These are phyloP conservation scores for Iberis pinnata DNA, from an alignment of 345 rosid species.

Conservation along the genomic window DNA sequence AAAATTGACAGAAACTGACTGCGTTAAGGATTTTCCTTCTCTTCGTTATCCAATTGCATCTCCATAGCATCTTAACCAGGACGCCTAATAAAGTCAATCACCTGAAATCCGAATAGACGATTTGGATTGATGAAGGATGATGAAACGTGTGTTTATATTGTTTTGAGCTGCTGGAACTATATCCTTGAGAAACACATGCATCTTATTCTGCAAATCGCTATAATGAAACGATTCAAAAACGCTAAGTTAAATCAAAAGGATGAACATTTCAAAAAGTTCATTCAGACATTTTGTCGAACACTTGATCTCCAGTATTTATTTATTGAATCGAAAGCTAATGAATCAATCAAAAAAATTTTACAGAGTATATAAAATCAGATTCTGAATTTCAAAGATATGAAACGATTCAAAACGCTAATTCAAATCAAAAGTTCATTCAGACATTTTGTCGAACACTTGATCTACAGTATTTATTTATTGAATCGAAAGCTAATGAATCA, in stretches of 20 bases:
- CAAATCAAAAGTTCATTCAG: background rate
- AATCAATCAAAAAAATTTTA: too few species aligned
- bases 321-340: too few species aligned
- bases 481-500: background rate
- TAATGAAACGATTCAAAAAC: background rate
- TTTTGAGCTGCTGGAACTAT: conserved; percentile 59
- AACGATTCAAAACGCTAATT: background rate
- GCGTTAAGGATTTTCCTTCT: conserved; percentile 24
- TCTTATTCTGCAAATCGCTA: conserved; percentile 10
- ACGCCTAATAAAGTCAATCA: too few species aligned
- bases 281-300: too few species aligned
- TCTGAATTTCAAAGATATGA: too few species aligned
- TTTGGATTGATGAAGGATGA: conserved; percentile 46
- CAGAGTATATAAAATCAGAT: too few species aligned
- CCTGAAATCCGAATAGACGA: too few species aligned
- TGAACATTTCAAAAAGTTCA: too few species aligned
- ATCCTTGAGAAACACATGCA: conserved; percentile 36
- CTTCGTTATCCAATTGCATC: conserved; percentile 30
- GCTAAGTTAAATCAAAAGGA: too few species aligned
- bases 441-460: conserved; percentile 18
- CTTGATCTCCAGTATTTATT: too few species aligned
- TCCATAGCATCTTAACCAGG: conserved; percentile 47
- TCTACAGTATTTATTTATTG: background rate
- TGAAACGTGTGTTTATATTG: conserved; percentile 59
- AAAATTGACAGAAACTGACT: conserved; percentile 17